Evolutionary conservation across 805 yeast species (phyloP).

Genomic region (Pichia nanzhaoensis): DNA sequence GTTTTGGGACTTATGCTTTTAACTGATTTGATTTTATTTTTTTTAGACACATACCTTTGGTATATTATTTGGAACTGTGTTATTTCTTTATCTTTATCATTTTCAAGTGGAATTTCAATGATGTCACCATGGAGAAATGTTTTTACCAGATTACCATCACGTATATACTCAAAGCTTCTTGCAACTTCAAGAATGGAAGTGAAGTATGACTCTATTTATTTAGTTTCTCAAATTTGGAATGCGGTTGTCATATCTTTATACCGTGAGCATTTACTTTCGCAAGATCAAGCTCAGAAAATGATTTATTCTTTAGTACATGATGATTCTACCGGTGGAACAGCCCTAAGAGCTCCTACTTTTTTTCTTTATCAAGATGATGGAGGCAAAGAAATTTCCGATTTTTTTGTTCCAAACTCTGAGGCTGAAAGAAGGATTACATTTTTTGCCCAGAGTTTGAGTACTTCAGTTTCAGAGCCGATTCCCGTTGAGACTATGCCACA

Average conservation of each 20-base stretch:
- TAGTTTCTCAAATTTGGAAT: constrained; percentile 49
- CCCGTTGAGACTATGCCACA: constrained; percentile 43
- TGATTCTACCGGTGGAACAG: constrained; percentile 36
- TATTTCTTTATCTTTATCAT: constrained; percentile 42
- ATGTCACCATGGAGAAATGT: constrained; percentile 56
- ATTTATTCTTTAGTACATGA: constrained; percentile 40
- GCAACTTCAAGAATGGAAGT: constrained; percentile 40
- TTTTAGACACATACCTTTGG: constrained; percentile 53
- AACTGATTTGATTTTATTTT: constrained; percentile 44
- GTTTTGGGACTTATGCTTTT: constrained; percentile 35
- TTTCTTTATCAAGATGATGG: constrained; percentile 45
- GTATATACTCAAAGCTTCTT: constrained; percentile 44
- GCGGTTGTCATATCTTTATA: constrained; percentile 48
- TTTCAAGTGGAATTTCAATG: constrained; percentile 46
- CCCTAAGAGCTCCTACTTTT: constrained; percentile 38
- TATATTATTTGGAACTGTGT: constrained; percentile 50
- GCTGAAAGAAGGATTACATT: constrained; percentile 47
- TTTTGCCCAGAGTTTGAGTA: constrained; percentile 47
- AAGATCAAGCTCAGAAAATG: constrained; percentile 39
- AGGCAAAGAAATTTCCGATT: constrained; percentile 31
- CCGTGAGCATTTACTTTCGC: constrained; percentile 44
- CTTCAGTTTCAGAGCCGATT: constrained; percentile 41
- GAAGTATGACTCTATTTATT: constrained; percentile 33
- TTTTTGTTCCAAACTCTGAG: constrained; percentile 39
- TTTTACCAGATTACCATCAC: constrained; percentile 42